Base-by-base conservation (phyloP, 2,329 filamentous ascomycete genomes). In the Nigrospora osmanthi region DNA sequence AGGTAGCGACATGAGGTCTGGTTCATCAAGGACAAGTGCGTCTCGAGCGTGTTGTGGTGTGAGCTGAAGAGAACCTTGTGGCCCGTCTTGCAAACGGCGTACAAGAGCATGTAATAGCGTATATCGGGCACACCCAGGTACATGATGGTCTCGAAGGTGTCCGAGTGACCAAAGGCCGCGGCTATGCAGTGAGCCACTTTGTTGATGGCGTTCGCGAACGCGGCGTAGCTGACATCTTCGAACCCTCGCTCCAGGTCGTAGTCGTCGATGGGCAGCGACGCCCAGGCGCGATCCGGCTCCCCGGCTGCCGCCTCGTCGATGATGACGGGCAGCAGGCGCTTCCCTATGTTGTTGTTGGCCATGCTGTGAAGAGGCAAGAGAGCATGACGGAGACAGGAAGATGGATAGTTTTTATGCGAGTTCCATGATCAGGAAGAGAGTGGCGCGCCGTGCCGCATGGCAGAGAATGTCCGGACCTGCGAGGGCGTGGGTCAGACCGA, bases 41-140 rank as follows among this genome's bases (percentile, higher is more conserved):
- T 58, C 32, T 60, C 54, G 7, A 59, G 35, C 2, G 56, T 59
- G 42, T 65, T 65, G 5, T 57, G 54, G 19, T 58, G 58, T 0
- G 63, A 66, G 30, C 49, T 53, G 9, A 65, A 49, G 1, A 66
- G 48, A 11, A 62, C 59, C 42, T 66, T 65, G 49, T 70, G 67
- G 3, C 70, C 68, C 3, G 66, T 63, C 53, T 73, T 73, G 47
- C 49, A 51, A 17, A 48, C 52, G 11, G 52, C 52, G 38, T 49
- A 48, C 33, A 49, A 49, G 15, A 54, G 38, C 44, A 54, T 49
- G 34, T 53, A 49, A 23, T 53, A 54, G n/a, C 52, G 47, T n/a
- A 54, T 35, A 45, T 54, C 52, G 12, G 45, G 46, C 2, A 49
- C 46, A 9, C 52, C 52, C 32, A 54, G 50, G 33, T 54, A 54